Conservation (phyloP, 352 stramenopile species). For the Phytophthora melonis region DNA sequence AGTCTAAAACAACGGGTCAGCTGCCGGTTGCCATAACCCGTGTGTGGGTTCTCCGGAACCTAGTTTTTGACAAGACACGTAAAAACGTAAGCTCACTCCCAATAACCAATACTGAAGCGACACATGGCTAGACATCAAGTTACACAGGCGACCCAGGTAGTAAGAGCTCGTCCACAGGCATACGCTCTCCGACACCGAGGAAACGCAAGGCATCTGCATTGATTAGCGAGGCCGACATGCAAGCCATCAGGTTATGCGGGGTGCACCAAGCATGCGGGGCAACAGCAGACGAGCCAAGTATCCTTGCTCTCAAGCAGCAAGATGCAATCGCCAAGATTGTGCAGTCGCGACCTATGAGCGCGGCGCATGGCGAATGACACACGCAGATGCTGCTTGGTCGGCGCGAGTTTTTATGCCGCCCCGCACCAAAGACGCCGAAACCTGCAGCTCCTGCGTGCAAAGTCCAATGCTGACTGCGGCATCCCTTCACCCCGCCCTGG, state of each 20-base stretch:
- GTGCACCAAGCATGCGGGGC: too few species aligned
- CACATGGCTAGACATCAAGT: not conserved
- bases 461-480: slow-evolving; percentile 5
- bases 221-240: not conserved
- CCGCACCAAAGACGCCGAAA: slow-evolving; percentile 29
- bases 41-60: too few species aligned
- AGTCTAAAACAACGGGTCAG: too few species aligned
- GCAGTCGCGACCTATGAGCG: not conserved
- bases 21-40: too few species aligned
- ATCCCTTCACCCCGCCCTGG: not conserved
- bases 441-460: too few species aligned
- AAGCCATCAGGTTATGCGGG: slow-evolving; percentile 6
- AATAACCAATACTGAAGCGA: slow-evolving; percentile 13
- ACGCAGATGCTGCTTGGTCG: slow-evolving; percentile 24
- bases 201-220: not conserved
- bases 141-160: not conserved
- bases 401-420: slow-evolving; percentile 33
- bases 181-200: not conserved
- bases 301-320: not conserved
- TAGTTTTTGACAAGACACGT: too few species aligned
- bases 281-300: slow-evolving; percentile 13
- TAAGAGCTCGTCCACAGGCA: not conserved
- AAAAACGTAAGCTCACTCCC: too few species aligned
- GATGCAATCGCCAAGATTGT: slow-evolving; percentile 25
- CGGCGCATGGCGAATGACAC: not conserved